A percentile compares a stretch with the other conserved stretches of the same genome.
These are phyloP conservation scores for Cardamine resedifolia DNA, from an alignment of 345 rosid species.

Conservation along the genomic window DNA sequence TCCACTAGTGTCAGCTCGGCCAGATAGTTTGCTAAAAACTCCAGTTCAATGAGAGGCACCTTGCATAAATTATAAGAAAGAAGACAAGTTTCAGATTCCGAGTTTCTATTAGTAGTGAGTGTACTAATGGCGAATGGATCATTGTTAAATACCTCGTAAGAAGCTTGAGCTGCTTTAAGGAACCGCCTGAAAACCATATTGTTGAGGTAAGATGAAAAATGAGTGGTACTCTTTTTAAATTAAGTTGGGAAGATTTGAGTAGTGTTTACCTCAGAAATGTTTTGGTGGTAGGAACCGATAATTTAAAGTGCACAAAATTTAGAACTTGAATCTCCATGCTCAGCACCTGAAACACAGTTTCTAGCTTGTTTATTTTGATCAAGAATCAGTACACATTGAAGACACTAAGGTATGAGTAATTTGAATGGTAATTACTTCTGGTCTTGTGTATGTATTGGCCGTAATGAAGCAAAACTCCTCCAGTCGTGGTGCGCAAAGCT, in stretches of 20 bases:
- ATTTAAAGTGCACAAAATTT: constrained; percentile 65
- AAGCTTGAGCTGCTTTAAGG: constrained; percentile 78
- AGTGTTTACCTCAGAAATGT: constrained; percentile 77
- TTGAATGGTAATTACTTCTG: constrained; percentile 52
- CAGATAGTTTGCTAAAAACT: constrained; percentile 77
- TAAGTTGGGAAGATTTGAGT: constrained; percentile 13
- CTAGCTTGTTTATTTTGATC: constrained; percentile 21
- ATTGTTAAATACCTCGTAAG: constrained; percentile 50
- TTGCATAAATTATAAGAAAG: constrained; percentile 30
- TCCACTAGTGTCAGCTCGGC: constrained; percentile 84
- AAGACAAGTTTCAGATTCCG: constrained; percentile 19
- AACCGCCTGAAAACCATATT: constrained; percentile 66
- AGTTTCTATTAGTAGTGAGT: background rate
- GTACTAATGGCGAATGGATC: background rate
- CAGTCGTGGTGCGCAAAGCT: constrained; percentile 76
- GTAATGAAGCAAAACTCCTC: constrained; percentile 96
- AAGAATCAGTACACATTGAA: constrained; percentile 17
- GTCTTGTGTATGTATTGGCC: constrained; percentile 80
- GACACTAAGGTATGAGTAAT: constrained; percentile 1
- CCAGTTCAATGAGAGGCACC: constrained; percentile 67
- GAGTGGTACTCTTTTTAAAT: background rate
- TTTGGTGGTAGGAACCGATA: constrained; percentile 79
- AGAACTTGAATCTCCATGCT: constrained; percentile 78
- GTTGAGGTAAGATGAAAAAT: background rate
- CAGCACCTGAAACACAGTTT: constrained; percentile 66